phyloP scores from a whole-genome alignment of 2,329 filamentous ascomycete genomes.

The Colletotrichum truncatum region DNA sequence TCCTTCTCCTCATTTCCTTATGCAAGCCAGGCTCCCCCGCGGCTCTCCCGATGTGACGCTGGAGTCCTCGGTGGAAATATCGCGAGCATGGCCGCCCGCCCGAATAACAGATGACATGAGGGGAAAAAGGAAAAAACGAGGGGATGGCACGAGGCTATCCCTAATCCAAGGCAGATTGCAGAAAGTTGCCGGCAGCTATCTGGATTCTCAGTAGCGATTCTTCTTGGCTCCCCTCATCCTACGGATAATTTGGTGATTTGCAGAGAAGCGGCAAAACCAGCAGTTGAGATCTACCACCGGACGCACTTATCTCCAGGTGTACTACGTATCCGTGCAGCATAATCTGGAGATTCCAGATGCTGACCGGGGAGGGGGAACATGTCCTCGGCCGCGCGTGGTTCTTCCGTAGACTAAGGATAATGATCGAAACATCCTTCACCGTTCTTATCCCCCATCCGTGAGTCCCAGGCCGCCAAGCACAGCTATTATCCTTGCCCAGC shows the following conservation, averaged over 20 bases:
- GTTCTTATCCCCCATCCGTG: neutral
- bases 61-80: neutral
- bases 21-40: neutral
- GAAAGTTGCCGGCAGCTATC: neutral
- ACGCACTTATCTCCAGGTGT: neutral
- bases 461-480: neutral
- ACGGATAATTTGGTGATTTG: neutral
- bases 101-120: neutral
- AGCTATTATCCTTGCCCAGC: neutral
- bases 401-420: neutral
- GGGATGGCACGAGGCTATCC: neutral
- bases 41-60: neutral
- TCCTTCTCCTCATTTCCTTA: constrained; percentile 10
- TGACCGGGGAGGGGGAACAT: no score
- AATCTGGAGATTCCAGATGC: no score
- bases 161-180: neutral
- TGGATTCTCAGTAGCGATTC: neutral
- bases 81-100: neutral
- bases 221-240: neutral
- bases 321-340: neutral
- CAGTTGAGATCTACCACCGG: neutral
- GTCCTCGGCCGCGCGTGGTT: neutral
- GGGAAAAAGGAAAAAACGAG: neutral
- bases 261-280: neutral
- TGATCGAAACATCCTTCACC: neutral